phyloP scores from a whole-genome alignment of 2,329 filamentous ascomycete species.

The Pseudodiploospora longispora region DNA sequence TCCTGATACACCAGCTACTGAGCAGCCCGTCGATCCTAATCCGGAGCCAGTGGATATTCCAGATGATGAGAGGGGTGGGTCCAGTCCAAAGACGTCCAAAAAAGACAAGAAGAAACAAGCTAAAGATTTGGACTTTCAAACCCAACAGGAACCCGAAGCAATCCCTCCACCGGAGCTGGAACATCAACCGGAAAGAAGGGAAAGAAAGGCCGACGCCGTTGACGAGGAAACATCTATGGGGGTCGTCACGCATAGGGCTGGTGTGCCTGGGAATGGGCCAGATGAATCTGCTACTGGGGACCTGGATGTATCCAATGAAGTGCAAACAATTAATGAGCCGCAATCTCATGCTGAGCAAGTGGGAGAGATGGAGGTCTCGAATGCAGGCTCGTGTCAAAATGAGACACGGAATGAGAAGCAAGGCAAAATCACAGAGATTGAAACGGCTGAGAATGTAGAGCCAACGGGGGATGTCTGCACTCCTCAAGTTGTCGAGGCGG shows the following conservation, averaged over 20 bases:
- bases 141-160: slow-evolving; percentile 20
- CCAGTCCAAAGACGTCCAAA: slow-evolving; percentile 20
- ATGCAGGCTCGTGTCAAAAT: too few species aligned
- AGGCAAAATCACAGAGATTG: slow-evolving; percentile 9
- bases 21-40: slow-evolving; percentile 13
- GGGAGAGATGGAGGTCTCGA: too few species aligned
- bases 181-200: not conserved
- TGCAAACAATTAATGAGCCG: too few species aligned
- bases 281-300: not conserved
- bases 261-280: not conserved
- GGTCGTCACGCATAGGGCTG: not conserved
- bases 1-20: slow-evolving; percentile 12
- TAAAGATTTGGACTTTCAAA: slow-evolving; percentile 22
- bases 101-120: slow-evolving; percentile 27
- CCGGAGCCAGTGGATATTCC: slow-evolving; percentile 18
- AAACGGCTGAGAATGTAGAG: slow-evolving; percentile 10
- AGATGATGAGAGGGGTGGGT: slow-evolving; percentile 22
- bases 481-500: slow-evolving; percentile 5
- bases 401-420: slow-evolving; percentile 5
- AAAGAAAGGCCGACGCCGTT: not conserved
- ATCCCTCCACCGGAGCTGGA: slow-evolving; percentile 7
- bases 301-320: too few species aligned
- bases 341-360: too few species aligned
- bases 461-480: slow-evolving; percentile 5
- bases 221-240: not conserved